Evolutionary conservation across 2,329 filamentous ascomycete genomes (phyloP).

Genomic region (Ceratocystis ficicola): DNA sequence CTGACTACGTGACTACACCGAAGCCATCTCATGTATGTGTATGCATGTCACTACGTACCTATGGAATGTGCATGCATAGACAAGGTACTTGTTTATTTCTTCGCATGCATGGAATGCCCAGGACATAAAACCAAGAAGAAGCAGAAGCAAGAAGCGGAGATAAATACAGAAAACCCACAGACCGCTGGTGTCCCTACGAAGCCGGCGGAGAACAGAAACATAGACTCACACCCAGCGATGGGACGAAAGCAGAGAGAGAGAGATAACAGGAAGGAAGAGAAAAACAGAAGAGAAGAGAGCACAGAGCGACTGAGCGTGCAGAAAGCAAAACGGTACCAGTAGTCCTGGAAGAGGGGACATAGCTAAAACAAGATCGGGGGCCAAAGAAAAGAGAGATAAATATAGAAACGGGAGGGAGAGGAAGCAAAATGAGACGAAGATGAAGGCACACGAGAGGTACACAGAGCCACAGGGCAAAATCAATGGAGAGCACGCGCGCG

Average conservation of each 20-base stretch:
- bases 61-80: background rate
- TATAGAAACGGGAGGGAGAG: background rate
- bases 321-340: constrained; percentile 7
- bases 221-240: background rate
- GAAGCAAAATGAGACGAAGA: background rate
- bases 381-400: background rate
- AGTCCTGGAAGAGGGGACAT: constrained; percentile 2
- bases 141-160: background rate
- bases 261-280: too few species aligned
- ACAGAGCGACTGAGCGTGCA: constrained; percentile 14
- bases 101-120: constrained; percentile 11
- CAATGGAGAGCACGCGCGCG: background rate
- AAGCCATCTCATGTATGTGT: background rate
- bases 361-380: constrained; percentile 9
- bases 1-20: background rate
- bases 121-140: background rate
- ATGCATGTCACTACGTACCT: background rate
- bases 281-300: background rate
- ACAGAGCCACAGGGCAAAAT: background rate
- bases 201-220: background rate
- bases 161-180: background rate
- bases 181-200: background rate
- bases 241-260: background rate
- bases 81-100: background rate
- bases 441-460: background rate